Evolutionary conservation across 305 asterid species (phyloP), one percentile per base, ranked within the genome.

Genomic region (Fraxinus floribunda): DNA sequence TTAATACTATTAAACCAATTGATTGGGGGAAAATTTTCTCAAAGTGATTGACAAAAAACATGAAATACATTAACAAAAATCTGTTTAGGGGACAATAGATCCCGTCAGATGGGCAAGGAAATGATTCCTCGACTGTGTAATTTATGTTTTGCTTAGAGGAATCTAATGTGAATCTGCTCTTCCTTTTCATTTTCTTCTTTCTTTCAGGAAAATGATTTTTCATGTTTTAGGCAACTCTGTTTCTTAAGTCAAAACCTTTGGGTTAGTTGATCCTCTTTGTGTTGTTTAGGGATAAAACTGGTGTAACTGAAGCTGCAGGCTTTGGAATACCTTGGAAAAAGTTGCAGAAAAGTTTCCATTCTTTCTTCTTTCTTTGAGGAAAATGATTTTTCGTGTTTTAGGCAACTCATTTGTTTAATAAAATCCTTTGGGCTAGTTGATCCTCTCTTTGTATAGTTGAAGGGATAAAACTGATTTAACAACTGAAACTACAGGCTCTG

Each of bases 281-380:
- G 13, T 30, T 16, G 76, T 13, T 70, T 13, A 13, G 3, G 41
- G 44, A 71, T 24, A 73, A 78, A 64, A 77, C 36, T 52, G 81
- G 76, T 13, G 16, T 76, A 30, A 38, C 64, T 71, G 20, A 78
- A 55, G 78, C 57, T 13, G 16, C 87, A 94, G 99, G 98, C 97
- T 76, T 83, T 94, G 34, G 93, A 91, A 20, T 94, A 91, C 90
- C 94, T 94, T 16, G 91, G 91, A 3, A 94, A 87, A 87, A 94
- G 99, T 81, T 85, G 78, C 3, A 98, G 99, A 60, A 92, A 93
- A 46, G 70, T 60, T 60, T 60, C 13, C 30, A 20, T n/a, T 55
- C 1, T 55, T 55, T 55, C 24, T 57, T 57, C 66, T 7, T 8
- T 62, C 72, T 62, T 62, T 3, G 32, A 22, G 72, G 72, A 24